Evolutionary conservation across 768 basidiomycete genomes (phyloP).

Genomic region (Tulasnella calospora): DNA sequence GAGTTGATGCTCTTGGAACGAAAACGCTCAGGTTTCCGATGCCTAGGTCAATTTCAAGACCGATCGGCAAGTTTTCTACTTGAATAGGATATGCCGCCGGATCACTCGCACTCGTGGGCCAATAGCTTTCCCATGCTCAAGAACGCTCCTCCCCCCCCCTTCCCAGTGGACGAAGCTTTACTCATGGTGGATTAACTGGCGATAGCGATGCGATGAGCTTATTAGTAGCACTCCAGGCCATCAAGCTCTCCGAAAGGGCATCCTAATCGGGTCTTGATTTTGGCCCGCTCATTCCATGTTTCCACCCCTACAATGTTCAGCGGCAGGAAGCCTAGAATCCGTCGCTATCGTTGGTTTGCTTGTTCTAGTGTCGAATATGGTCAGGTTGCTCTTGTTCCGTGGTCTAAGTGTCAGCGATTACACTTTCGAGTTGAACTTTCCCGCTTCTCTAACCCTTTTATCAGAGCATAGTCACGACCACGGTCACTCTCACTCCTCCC

Average conservation of each 20-base stretch:
- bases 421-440: background rate
- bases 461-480: slow-evolving; percentile 70
- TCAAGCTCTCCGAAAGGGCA: slow-evolving; percentile 53
- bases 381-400: slow-evolving; percentile 92
- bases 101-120: slow-evolving; percentile 88
- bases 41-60: no score
- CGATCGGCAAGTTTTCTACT: background rate
- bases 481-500: slow-evolving; percentile 42
- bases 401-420: slow-evolving; percentile 48
- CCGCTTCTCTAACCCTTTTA: background rate
- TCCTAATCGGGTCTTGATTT: slow-evolving; percentile 1
- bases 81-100: slow-evolving; percentile 85
- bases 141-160: slow-evolving; percentile 43
- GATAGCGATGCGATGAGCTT: slow-evolving; percentile 93
- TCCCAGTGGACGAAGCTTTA: background rate
- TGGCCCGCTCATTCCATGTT: no score
- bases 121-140: slow-evolving; percentile 99
- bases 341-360: slow-evolving; percentile 86
- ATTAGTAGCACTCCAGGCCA: slow-evolving; percentile 90
- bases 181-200: background rate
- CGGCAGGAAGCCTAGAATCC: slow-evolving; percentile 67
- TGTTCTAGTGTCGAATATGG: slow-evolving; percentile 84
- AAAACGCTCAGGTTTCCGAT: no score
- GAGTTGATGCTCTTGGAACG: no score
- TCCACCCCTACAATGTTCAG: slow-evolving; percentile 47